A percentile compares a stretch with the other conserved stretches of the same genome.
Evolutionary conservation across 2,329 filamentous ascomycete species (phyloP).

Genomic region (Helotiales sp.): DNA sequence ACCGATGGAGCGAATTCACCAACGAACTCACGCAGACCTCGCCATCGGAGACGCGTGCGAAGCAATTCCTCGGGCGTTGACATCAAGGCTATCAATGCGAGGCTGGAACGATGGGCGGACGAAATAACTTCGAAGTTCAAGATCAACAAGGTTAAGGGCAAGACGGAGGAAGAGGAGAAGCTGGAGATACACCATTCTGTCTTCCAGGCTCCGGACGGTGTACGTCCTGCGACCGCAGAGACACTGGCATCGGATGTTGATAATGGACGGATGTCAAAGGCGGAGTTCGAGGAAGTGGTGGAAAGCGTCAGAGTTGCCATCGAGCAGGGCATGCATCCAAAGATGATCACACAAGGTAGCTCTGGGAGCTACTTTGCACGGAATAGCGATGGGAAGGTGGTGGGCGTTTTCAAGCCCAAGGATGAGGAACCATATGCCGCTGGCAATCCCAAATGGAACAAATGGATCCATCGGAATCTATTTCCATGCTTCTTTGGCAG

Average conservation of each 20-base stretch:
- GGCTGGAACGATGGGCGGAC: conserved; percentile 94
- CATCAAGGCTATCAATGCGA: conserved; percentile 96
- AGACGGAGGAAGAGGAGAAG: conserved; percentile 78
- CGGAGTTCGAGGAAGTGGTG: conserved; percentile 85
- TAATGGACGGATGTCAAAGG: conserved; percentile 72
- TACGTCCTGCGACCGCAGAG: conserved; percentile 79
- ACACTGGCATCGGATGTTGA: conserved; percentile 65
- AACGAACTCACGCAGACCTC: conserved; percentile 51
- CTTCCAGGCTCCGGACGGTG: conserved; percentile 89
- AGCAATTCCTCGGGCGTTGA: conserved; percentile 89
- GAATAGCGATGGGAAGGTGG: conserved; percentile 88
- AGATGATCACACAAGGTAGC: conserved; percentile 95
- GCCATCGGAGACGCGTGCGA: conserved; percentile 56
- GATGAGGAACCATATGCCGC: conserved; percentile 98
- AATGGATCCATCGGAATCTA: conserved; percentile 97
- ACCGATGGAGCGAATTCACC: conserved; percentile 49
- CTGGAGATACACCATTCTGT: conserved; percentile 97
- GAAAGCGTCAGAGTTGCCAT: conserved; percentile 92
- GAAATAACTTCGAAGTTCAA: conserved; percentile 98
- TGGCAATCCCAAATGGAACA: conserved; percentile 98
- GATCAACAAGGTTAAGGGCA: conserved; percentile 75
- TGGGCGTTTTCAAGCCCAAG: conserved; percentile 98
- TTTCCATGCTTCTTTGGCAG: conserved; percentile 97
- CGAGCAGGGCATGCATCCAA: conserved; percentile 87
- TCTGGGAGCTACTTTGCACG: conserved; percentile 98